Evolutionary conservation across 306 rosid species (phyloP).

Genomic region (Rosa multiflora): DNA sequence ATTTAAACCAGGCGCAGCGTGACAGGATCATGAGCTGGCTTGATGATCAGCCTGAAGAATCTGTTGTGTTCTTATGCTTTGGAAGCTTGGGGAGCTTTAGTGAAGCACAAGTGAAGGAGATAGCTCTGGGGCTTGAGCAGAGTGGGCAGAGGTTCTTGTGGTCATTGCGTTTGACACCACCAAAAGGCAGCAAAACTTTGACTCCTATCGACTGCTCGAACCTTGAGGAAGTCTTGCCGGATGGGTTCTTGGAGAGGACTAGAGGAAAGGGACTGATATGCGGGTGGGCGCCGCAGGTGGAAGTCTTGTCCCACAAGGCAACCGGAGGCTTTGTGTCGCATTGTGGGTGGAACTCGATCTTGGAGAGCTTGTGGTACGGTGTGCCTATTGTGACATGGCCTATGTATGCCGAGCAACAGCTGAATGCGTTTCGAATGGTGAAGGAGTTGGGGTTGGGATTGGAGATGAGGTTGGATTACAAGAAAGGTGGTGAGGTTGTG

Average conservation of each 20-base stretch:
- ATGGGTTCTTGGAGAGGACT: conserved; percentile 57
- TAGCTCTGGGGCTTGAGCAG: conserved; percentile 46
- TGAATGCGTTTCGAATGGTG: conserved; percentile 62
- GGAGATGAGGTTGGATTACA: conserved; percentile 51
- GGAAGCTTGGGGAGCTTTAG: conserved; percentile 61
- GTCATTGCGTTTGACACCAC: conserved; percentile 35
- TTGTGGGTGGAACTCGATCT: conserved; percentile 70
- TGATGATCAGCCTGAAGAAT: conserved; percentile 43
- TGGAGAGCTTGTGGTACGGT: conserved; percentile 72
- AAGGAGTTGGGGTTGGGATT: conserved; percentile 42
- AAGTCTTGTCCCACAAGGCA: conserved; percentile 48
- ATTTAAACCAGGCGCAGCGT: conserved; percentile 34
- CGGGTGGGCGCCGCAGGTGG: conserved; percentile 65
- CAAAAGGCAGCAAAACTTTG: neutral
- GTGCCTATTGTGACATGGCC: conserved; percentile 76
- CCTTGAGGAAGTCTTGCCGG: conserved; percentile 36
- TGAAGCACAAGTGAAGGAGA: conserved; percentile 53
- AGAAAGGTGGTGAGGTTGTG: conserved; percentile 28
- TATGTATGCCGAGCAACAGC: conserved; percentile 63
- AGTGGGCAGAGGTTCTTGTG: conserved; percentile 61
- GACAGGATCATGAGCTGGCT: conserved; percentile 54
- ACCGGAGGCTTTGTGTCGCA: conserved; percentile 57
- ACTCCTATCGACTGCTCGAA: conserved; percentile 5
- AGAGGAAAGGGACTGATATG: conserved; percentile 50
- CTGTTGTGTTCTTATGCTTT: conserved; percentile 61